Evolutionary conservation across 2,329 filamentous ascomycete genomes (phyloP).

Genomic region (Rachicladosporium sp.): DNA sequence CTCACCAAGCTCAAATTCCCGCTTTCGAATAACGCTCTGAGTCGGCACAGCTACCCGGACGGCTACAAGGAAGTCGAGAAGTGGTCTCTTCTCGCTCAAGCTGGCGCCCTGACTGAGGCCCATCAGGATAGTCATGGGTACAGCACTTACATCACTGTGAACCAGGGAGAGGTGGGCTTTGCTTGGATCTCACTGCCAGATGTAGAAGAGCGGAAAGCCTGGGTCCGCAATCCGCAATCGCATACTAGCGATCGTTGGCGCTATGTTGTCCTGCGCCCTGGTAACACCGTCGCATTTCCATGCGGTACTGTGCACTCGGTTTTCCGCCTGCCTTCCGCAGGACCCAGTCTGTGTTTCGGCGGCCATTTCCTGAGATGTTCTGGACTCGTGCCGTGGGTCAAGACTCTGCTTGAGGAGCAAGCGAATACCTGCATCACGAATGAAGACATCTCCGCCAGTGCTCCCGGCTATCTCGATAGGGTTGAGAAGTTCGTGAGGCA

Average conservation of each 20-base stretch:
- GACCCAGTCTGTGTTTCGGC: slow-evolving; percentile 22
- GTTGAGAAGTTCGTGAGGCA: slow-evolving; percentile 19
- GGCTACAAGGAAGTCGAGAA: slow-evolving; percentile 24
- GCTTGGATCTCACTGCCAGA: slow-evolving; percentile 20
- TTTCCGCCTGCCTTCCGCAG: slow-evolving; percentile 18
- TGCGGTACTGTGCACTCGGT: slow-evolving; percentile 23
- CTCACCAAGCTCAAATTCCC: slow-evolving; percentile 22
- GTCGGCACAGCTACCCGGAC: slow-evolving; percentile 14
- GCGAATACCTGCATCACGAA: slow-evolving; percentile 32
- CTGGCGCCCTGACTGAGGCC: slow-evolving; percentile 22
- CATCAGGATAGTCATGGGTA: slow-evolving; percentile 24
- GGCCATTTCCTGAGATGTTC: slow-evolving; percentile 22
- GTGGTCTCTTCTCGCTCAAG: slow-evolving; percentile 21
- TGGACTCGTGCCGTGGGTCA: slow-evolving; percentile 30
- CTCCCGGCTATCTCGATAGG: slow-evolving; percentile 17
- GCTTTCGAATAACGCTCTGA: slow-evolving; percentile 5
- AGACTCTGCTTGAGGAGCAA: slow-evolving; percentile 33
- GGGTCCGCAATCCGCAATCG: slow-evolving; percentile 10
- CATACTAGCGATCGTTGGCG: slow-evolving; percentile 18
- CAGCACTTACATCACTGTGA: slow-evolving; percentile 23
- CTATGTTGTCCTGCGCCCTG: slow-evolving; percentile 19
- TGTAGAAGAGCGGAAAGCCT: slow-evolving; percentile 14
- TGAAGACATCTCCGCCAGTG: slow-evolving; percentile 30
- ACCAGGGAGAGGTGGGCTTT: slow-evolving; percentile 20
- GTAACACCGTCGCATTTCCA: slow-evolving; percentile 22